phyloP scores from a whole-genome alignment of 2,329 filamentous ascomycete genomes.

The Sporothrix phasma region DNA sequence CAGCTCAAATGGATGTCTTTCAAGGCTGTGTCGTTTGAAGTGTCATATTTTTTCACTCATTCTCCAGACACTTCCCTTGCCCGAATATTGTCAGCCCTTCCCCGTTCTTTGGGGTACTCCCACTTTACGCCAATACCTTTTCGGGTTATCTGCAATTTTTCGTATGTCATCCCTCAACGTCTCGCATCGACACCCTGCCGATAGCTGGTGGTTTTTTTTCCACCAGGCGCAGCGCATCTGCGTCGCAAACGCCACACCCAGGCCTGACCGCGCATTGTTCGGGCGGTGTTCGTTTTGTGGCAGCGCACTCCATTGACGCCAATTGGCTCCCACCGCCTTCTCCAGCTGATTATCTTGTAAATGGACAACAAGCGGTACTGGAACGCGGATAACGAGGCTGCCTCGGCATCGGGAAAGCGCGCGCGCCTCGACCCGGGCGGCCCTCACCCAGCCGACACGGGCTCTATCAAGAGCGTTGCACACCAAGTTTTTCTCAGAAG shows the following conservation, averaged over 20 bases:
- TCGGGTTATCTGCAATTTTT: background rate
- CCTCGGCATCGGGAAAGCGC: constrained; percentile 14
- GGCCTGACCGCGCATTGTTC: background rate
- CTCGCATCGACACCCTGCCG: background rate
- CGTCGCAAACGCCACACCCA: background rate
- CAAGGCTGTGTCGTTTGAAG: constrained; percentile 1
- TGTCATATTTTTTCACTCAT: background rate
- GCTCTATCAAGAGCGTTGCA: constrained; percentile 6
- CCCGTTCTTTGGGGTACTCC: background rate
- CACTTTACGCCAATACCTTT: background rate
- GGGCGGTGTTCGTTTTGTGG: background rate
- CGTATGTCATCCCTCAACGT: background rate
- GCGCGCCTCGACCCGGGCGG: constrained; percentile 5
- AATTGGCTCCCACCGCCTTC: background rate
- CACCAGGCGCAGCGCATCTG: background rate
- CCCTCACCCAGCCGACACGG: background rate
- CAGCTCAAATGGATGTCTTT: constrained; percentile 2
- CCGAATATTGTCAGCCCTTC: background rate
- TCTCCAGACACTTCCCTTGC: background rate
- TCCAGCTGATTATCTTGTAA: background rate
- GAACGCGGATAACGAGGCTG: constrained; percentile 14
- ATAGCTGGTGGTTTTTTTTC: background rate
- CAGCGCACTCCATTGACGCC: background rate
- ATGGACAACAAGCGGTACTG: constrained; percentile 18
- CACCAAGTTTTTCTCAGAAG: background rate